These are phyloP conservation scores for Chimonanthus salicifolius DNA, from an alignment of 164 flowering plant genomes.

Conservation along the genomic window DNA sequence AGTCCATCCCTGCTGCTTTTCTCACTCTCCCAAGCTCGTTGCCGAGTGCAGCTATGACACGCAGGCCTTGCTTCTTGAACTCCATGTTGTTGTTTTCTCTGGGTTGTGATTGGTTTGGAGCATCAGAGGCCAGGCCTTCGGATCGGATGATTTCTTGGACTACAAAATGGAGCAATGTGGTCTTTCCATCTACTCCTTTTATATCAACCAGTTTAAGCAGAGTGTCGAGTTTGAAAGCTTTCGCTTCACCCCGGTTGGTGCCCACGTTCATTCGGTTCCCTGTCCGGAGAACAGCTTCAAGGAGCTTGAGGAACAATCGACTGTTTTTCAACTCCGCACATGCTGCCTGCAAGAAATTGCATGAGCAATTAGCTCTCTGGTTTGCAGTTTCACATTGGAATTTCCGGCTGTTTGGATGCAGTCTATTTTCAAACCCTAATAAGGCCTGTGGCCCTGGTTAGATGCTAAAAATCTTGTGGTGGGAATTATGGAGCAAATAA, in stretches of 20 bases:
- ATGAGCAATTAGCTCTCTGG: conserved; percentile 11
- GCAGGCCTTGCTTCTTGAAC: conserved; percentile 71
- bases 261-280: conserved; percentile 99
- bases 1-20: conserved; percentile 96
- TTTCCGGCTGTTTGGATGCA: not conserved
- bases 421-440: not conserved
- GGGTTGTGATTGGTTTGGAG: conserved; percentile 17
- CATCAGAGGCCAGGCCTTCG: conserved; percentile 45
- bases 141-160: conserved; percentile 93
- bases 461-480: not conserved
- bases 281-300: conserved; percentile 93
- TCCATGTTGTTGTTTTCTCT: conserved; percentile 40
- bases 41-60: conserved; percentile 70
- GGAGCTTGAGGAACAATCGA: conserved; percentile 82
- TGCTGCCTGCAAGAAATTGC: conserved; percentile 54
- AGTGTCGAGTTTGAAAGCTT: conserved; percentile 88
- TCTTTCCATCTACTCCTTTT: conserved; percentile 94
- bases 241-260: conserved; percentile 92
- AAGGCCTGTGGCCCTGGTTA: not conserved
- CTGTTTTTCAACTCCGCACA: conserved; percentile 84
- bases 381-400: not conserved
- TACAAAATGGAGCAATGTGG: conserved; percentile 94
- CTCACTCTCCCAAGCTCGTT: conserved; percentile 74
- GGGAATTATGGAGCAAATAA: no score
- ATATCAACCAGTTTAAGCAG: conserved; percentile 84